A percentile compares a stretch with the other conserved stretches of the same genome.
These are phyloP conservation scores for Cercospora citrullina DNA, from an alignment of 2,329 filamentous ascomycete species.

Conservation along the genomic window DNA sequence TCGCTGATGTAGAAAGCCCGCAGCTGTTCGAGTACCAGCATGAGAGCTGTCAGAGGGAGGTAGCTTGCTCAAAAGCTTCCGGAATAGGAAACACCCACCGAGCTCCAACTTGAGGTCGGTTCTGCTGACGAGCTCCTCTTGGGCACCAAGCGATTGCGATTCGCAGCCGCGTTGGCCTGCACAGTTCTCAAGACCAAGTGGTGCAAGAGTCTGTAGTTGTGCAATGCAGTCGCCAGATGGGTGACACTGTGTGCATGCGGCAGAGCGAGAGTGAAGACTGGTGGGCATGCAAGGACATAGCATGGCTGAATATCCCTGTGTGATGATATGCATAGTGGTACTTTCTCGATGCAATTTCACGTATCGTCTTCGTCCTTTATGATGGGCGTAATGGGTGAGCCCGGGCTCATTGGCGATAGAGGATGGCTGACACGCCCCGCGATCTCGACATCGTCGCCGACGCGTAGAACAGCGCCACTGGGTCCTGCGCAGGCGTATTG, in stretches of 20 bases:
- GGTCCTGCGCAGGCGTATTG: conserved; percentile 41
- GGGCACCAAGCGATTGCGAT: background rate
- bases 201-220: background rate
- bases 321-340: background rate
- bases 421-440: conserved; percentile 29
- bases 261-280: background rate
- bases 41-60: background rate
- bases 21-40: background rate
- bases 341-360: background rate
- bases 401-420: conserved; percentile 43
- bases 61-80: background rate
- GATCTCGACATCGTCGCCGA: conserved; percentile 38
- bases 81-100: background rate
- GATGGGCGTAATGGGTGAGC: conserved; percentile 35
- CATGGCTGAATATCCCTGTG: background rate
- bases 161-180: background rate
- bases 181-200: background rate
- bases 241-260: background rate
- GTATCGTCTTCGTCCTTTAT: conserved; percentile 10
- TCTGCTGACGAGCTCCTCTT: background rate
- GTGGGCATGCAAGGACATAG: background rate
- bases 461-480: conserved; percentile 36
- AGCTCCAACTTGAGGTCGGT: background rate
- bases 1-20: background rate
- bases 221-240: background rate